phyloP scores from a whole-genome alignment of 306 rosid genomes.

The Begonia fuchsioides region DNA sequence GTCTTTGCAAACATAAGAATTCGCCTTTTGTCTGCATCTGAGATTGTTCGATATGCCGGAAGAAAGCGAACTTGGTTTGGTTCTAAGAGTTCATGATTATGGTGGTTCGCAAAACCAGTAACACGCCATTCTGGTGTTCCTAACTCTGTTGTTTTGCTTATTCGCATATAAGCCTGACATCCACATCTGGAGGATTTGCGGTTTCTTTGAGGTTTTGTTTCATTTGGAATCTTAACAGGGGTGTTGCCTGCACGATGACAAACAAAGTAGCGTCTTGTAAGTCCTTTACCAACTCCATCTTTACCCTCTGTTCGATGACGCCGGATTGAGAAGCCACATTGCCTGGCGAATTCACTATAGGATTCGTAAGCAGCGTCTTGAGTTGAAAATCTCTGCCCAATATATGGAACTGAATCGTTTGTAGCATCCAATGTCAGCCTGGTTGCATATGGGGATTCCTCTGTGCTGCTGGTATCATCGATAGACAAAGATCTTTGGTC shows the following conservation, averaged over 20 bases:
- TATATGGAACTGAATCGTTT: slow-evolving; percentile 57
- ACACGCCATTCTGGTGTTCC: slow-evolving; percentile 90
- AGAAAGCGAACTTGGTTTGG: slow-evolving; percentile 97
- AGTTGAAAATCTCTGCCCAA: slow-evolving; percentile 76
- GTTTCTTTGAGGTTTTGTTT: slow-evolving; percentile 83
- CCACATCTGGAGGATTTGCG: slow-evolving; percentile 92
- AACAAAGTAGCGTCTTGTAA: slow-evolving; percentile 84
- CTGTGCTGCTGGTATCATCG: slow-evolving; percentile 75
- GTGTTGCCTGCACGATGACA: slow-evolving; percentile 96
- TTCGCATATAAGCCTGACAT: slow-evolving; percentile 86
- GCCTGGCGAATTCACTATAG: slow-evolving; percentile 79
- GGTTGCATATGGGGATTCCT: slow-evolving; percentile 72
- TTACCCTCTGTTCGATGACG: slow-evolving; percentile 94
- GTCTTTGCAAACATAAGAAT: slow-evolving; percentile 91
- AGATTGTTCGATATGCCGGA: slow-evolving; percentile 89
- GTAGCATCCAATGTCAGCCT: slow-evolving; percentile 48
- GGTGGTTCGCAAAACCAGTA: slow-evolving; percentile 86
- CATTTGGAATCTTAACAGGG: slow-evolving; percentile 49
- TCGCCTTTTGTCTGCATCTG: slow-evolving; percentile 72
- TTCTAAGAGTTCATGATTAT: slow-evolving; percentile 84
- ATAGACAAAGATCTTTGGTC: slow-evolving; percentile 67
- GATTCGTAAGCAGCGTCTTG: slow-evolving; percentile 85
- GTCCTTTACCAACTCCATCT: slow-evolving; percentile 93
- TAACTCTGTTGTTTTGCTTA: slow-evolving; percentile 73
- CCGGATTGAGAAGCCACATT: slow-evolving; percentile 78